phyloP scores from a whole-genome alignment of 345 rosid species.

The Eucalyptus cloeziana region DNA sequence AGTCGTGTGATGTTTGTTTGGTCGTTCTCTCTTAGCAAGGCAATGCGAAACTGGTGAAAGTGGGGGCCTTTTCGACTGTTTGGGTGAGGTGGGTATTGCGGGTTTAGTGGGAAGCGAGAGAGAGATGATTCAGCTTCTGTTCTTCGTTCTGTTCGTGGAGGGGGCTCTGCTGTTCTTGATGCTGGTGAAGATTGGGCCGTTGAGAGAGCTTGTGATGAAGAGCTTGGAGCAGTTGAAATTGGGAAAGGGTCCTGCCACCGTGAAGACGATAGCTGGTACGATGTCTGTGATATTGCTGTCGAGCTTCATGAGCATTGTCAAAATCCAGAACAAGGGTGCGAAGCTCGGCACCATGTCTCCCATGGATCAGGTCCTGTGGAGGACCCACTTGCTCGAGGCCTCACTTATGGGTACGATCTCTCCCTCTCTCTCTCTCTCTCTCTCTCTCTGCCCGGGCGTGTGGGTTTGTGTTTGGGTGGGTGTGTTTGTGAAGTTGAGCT shows the following conservation, averaged over 20 bases:
- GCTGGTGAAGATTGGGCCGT: conserved; percentile 73
- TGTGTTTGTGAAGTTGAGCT: background rate
- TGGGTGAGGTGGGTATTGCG: background rate
- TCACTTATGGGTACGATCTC: conserved; percentile 60
- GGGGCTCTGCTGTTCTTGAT: conserved; percentile 57
- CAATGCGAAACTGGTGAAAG: background rate
- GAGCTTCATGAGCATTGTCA: conserved; percentile 70
- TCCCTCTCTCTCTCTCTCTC: background rate
- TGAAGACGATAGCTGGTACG: conserved; percentile 88
- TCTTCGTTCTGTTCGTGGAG: conserved; percentile 72
- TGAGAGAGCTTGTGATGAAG: conserved; percentile 88
- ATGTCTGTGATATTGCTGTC: conserved; percentile 80
- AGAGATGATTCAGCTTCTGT: conserved; percentile 77
- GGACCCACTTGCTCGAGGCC: conserved; percentile 97
- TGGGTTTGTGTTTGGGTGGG: background rate
- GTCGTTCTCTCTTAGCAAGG: background rate
- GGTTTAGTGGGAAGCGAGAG: background rate
- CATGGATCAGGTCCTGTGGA: conserved; percentile 98
- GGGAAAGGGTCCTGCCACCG: conserved; percentile 94
- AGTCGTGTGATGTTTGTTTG: background rate
- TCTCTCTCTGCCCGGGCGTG: background rate
- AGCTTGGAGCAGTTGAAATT: conserved; percentile 75
- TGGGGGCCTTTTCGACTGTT: background rate
- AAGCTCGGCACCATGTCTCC: conserved; percentile 99
- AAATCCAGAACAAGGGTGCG: conserved; percentile 97